These are phyloP conservation scores for Ulota crispa DNA, from an alignment of 225 moss, liverwort and hornwort species.

Conservation along the genomic window DNA sequence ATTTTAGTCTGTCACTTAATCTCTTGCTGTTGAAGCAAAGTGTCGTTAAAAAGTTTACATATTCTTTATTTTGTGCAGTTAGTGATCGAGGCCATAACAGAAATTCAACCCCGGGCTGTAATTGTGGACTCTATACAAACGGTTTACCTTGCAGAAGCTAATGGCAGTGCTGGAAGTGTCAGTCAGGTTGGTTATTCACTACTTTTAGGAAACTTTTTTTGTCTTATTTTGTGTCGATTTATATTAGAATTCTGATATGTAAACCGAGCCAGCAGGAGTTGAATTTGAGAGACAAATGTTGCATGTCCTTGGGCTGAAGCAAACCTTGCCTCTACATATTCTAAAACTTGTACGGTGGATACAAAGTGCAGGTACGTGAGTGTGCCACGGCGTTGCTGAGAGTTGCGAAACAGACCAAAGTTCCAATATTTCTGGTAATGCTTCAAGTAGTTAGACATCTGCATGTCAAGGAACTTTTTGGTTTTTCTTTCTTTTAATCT, in stretches of 20 bases:
- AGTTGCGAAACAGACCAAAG: slow-evolving; percentile 82
- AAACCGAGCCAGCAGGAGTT: neutral
- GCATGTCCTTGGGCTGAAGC: neutral
- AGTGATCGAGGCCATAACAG: slow-evolving; percentile 86
- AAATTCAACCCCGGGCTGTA: slow-evolving; percentile 82
- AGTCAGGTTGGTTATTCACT: slow-evolving; percentile 66
- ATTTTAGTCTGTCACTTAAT: neutral
- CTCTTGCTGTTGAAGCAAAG: slow-evolving; percentile 4
- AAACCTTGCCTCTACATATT: neutral
- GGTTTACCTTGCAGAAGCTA: slow-evolving; percentile 93
- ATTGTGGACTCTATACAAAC: slow-evolving; percentile 97
- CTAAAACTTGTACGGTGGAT: slow-evolving; percentile 17
- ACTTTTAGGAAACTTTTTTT: neutral
- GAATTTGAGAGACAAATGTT: slow-evolving; percentile 4
- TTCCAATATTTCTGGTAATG: slow-evolving; percentile 89
- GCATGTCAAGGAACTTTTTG: neutral
- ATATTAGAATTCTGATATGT: neutral
- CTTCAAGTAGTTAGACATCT: neutral
- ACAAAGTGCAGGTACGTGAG: slow-evolving; percentile 75
- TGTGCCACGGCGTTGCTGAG: slow-evolving; percentile 95
- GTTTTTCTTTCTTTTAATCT: neutral
- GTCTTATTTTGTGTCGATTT: neutral
- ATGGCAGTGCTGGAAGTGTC: slow-evolving; percentile 97
- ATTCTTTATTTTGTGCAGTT: slow-evolving; percentile 50
- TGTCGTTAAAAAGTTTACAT: neutral